Evolutionary conservation across 768 basidiomycete species (phyloP), one percentile per base, ranked within the genome.

Genomic region (Mycena leptocephala): DNA sequence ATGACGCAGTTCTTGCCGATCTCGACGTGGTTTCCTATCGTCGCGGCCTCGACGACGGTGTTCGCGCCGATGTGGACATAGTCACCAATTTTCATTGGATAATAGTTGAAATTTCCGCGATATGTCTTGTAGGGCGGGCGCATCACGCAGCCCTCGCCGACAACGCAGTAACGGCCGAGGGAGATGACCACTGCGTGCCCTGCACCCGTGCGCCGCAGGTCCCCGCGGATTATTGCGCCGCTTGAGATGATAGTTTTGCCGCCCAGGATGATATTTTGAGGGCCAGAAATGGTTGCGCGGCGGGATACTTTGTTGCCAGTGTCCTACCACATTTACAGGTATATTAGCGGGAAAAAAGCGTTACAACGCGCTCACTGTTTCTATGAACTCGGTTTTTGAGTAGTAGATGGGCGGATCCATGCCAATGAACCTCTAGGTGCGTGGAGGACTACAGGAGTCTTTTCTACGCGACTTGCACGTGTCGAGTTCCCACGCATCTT

Each of bases 1-100:
- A 99, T 96, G 76, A 99, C 93, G 82, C 97, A 98, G 82, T 96
- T 96, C 87, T 95, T 96, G 48, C 98, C 98, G 72, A 99, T 98
- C 82, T 97, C 93, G 62, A 98, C 97, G 78, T 97, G 93, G 80
- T 94, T 96, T 4, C 98, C 98, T 62, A 99, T 97, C 2, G 94
- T 95, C 0, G 97, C 97, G 0, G 98, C 98, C 86, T 99, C 98
- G 26, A 99, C 91, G 67, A 99, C 92, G 53, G 91, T 92, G 78
- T 92, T 91, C n/a, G 95, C 92, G 20, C 97, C 98, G 56, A 99
- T 96, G 76, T 98, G 94, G 28, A 99, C 98, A 82, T 96, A 93
- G 85, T 99, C 97, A 3, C 96, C 96, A 13, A 99, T 93, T 83
- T 97, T 97, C 94, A 99, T 96, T 7, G 98, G 98, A 81, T 99